Evolutionary conservation across 2,329 filamentous ascomycete genomes (phyloP), one percentile per base, ranked within the genome.

Genomic region (Paracoccidioides lutzii): DNA sequence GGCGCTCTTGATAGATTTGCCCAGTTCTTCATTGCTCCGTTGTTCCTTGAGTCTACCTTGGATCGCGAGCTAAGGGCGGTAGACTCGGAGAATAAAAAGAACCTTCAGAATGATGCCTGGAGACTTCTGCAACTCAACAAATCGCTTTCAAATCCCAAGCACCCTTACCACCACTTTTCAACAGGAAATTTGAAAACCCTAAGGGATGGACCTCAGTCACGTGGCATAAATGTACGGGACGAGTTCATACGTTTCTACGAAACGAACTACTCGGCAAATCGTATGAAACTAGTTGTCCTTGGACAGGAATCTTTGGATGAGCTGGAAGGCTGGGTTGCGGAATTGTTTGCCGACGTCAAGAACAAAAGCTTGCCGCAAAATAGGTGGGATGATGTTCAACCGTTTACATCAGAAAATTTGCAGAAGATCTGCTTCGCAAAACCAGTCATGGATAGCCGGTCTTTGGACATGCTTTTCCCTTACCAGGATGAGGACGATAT

Each of bases 41-140:
- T 96, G 38, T 96, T 96, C 69, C 78, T 94, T 8, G 83, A 85
- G 54, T 88, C 83, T 61, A 93, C 90, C 0, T 71, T 96, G 51
- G 90, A 96, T 64, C 81, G 90, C 52, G 90, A 96, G 72, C 76
- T 96, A 59, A 83, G 81, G 61, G 90, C 90, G 0, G 90, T 96
- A 22, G 90, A 96, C 66, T 95, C 90, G 4, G 90, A 96, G 71
- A 95, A 96, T 74, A 95, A 95, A 79, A 96, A 96, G 79, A 96
- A 96, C 63, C 75, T 96, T 51, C 90, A 96, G 72, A 91, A 82
- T 67, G 90, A 96, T 66, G 80, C 81, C 55, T 95, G 90, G 89
- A 82, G 90, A 14, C 73, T 95, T 60, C 83, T 91, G 65, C 90
- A 96, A 71, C 78, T 96, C 30, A 87, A 88, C 67, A 95, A 95